Conservation (phyloP, 2,329 filamentous ascomycete genomes). For the Stemphylium beticola region DNA sequence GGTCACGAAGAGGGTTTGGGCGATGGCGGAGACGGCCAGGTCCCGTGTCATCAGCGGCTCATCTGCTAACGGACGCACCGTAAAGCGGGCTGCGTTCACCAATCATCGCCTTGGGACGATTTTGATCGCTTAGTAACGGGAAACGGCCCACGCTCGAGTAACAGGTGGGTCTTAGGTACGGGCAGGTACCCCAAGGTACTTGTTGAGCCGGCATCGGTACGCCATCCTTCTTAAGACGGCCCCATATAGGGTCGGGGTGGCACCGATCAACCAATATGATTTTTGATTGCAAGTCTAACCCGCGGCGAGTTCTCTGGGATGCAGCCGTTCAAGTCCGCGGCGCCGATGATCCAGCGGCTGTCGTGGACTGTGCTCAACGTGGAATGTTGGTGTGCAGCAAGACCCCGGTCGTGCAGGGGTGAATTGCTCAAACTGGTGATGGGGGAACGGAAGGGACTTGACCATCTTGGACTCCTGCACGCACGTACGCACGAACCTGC, state of each 20-base stretch:
- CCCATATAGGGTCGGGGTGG: constrained; percentile 40
- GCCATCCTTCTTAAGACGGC: constrained; percentile 28
- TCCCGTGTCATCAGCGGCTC: constrained; percentile 35
- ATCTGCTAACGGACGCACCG: constrained; percentile 32
- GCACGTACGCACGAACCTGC: constrained; percentile 33
- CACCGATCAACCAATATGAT: constrained; percentile 48
- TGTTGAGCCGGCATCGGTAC: constrained; percentile 44
- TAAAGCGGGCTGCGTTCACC: constrained; percentile 31
- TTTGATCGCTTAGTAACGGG: constrained; percentile 38
- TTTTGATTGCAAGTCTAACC: constrained; percentile 46
- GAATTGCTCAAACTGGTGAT: constrained; percentile 36
- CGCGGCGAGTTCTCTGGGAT: constrained; percentile 40
- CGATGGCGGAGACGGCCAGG: constrained; percentile 29
- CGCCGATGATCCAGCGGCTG: constrained; percentile 44
- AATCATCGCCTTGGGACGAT: constrained; percentile 37
- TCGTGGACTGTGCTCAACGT: constrained; percentile 46
- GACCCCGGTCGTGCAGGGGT: constrained; percentile 30
- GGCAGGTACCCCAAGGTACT: constrained; percentile 36
- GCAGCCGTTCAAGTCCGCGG: constrained; percentile 44
- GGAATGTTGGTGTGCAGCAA: constrained; percentile 42
- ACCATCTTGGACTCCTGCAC: constrained; percentile 30
- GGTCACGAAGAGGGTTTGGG: constrained; percentile 26
- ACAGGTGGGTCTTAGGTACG: constrained; percentile 33
- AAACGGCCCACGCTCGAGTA: constrained; percentile 18
- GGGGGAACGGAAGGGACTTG: constrained; percentile 31